phyloP scores from a whole-genome alignment of 2,329 filamentous ascomycete genomes.

The Calonectria multiphialidica region DNA sequence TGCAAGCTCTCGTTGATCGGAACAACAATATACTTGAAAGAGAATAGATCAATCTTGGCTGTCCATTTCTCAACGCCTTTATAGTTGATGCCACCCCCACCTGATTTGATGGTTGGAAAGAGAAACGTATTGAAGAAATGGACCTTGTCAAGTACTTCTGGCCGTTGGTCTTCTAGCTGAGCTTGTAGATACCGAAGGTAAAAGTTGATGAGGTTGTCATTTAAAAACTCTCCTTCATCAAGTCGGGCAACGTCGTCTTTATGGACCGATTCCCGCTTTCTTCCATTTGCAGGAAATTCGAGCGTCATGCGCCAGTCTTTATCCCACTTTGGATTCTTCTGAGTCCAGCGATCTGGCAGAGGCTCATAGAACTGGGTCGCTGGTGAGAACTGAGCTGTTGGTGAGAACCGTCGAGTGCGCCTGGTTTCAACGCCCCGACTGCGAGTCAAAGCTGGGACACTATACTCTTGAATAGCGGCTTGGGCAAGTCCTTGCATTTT shows the following conservation, averaged over 20 bases:
- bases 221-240: constrained; percentile 87
- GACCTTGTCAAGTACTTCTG: constrained; percentile 72
- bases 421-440: constrained; percentile 36
- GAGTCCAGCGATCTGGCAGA: constrained; percentile 60
- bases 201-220: constrained; percentile 93
- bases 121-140: constrained; percentile 97
- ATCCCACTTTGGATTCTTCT: constrained; percentile 63
- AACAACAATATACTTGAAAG: constrained; percentile 89
- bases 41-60: constrained; percentile 84
- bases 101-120: constrained; percentile 80
- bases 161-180: constrained; percentile 65
- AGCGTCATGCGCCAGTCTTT: constrained; percentile 69
- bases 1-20: constrained; percentile 90
- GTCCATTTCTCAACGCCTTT: constrained; percentile 91
- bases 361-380: constrained; percentile 16
- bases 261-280: constrained; percentile 74
- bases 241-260: constrained; percentile 81
- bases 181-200: constrained; percentile 82
- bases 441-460: constrained; percentile 16
- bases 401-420: constrained; percentile 40
- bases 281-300: constrained; percentile 69
- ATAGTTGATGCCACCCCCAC: constrained; percentile 79
- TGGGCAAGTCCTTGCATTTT: constrained; percentile 30
- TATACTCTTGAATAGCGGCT: constrained; percentile 4
- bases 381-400: constrained; percentile 34